A percentile compares a stretch with the other conserved stretches of the same genome.
Evolutionary conservation across 805 yeast genomes (phyloP).

Genomic region (Lipomyces yamanashiensis): DNA sequence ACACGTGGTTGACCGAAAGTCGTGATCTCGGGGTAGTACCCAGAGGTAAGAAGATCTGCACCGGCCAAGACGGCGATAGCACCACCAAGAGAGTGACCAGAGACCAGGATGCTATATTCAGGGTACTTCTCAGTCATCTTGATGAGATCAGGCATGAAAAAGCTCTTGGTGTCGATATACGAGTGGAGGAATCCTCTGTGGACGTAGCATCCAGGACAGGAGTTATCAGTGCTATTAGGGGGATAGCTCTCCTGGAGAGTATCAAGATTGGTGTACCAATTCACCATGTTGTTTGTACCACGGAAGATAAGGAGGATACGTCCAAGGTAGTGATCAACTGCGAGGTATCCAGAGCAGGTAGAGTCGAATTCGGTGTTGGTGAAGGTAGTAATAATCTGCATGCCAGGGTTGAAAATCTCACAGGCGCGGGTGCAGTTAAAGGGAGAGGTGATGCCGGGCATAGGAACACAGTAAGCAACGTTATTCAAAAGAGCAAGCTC

Average conservation of each 20-base stretch:
- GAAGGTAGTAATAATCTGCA: constrained; percentile 32
- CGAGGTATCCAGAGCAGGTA: constrained; percentile 38
- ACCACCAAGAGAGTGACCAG: constrained; percentile 82
- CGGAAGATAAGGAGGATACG: constrained; percentile 54
- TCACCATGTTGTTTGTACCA: constrained; percentile 65
- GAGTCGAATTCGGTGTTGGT: constrained; percentile 26
- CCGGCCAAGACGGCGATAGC: constrained; percentile 69
- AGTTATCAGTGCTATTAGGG: background rate
- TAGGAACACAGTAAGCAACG: constrained; percentile 38
- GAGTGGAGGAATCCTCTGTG: constrained; percentile 66
- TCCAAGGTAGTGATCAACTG: constrained; percentile 51
- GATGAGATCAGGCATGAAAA: constrained; percentile 34
- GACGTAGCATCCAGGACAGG: constrained; percentile 59
- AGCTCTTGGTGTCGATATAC: constrained; percentile 51
- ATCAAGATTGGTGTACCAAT: constrained; percentile 65
- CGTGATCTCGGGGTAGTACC: constrained; percentile 58
- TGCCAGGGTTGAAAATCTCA: constrained; percentile 27
- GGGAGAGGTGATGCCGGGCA: constrained; percentile 37
- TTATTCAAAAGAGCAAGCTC: constrained; percentile 33
- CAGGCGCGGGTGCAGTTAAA: constrained; percentile 39
- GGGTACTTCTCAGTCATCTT: constrained; percentile 48
- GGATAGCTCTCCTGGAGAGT: constrained; percentile 34
- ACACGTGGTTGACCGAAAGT: constrained; percentile 69
- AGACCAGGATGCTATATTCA: constrained; percentile 56
- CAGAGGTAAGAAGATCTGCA: constrained; percentile 60